A percentile compares a stretch with the other conserved stretches of the same genome.
Conservation (phyloP, 108 stramenopile genomes). For the Cylindrotheca fusiformis region DNA sequence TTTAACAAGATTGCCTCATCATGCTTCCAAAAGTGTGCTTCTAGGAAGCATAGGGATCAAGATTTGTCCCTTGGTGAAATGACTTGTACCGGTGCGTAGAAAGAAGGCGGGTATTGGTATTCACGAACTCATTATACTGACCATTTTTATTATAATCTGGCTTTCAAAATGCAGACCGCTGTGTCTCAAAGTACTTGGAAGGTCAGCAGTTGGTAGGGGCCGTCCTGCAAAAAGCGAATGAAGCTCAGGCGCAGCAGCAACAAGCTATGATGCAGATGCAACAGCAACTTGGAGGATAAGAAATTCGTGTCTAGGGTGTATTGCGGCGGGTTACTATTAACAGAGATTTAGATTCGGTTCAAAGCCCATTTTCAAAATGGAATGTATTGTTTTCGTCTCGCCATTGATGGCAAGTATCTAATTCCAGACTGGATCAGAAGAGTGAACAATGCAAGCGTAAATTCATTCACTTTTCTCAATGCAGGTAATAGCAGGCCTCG, state of each 20-base stretch:
- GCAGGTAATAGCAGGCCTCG: slow-evolving; percentile 3
- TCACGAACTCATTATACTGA: background rate
- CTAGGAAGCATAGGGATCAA: slow-evolving; percentile 80
- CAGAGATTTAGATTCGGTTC: background rate
- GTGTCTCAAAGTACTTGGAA: slow-evolving; percentile 93
- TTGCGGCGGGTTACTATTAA: no score
- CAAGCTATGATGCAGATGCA: slow-evolving; percentile 70
- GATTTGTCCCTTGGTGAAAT: slow-evolving; percentile 95
- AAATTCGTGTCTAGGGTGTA: background rate
- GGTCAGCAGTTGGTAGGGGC: slow-evolving; percentile 87
- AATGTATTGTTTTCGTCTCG: slow-evolving; percentile 9
- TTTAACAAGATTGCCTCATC: slow-evolving; percentile 92
- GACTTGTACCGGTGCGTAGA: slow-evolving; percentile 62
- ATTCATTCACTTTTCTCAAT: background rate
- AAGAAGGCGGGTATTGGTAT: background rate
- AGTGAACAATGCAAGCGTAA: slow-evolving; percentile 2
- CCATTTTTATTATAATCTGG: background rate
- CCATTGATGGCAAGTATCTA: slow-evolving; percentile 1
- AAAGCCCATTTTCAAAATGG: background rate
- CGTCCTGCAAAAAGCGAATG: slow-evolving; percentile 84
- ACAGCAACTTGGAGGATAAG: slow-evolving; percentile 56
- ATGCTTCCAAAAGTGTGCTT: slow-evolving; percentile 93
- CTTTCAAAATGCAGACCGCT: slow-evolving; percentile 65
- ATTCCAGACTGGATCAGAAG: background rate
- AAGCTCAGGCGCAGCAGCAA: slow-evolving; percentile 71